Evolutionary conservation across 768 basidiomycete genomes (phyloP).

Genomic region (Obba rivulosa): DNA sequence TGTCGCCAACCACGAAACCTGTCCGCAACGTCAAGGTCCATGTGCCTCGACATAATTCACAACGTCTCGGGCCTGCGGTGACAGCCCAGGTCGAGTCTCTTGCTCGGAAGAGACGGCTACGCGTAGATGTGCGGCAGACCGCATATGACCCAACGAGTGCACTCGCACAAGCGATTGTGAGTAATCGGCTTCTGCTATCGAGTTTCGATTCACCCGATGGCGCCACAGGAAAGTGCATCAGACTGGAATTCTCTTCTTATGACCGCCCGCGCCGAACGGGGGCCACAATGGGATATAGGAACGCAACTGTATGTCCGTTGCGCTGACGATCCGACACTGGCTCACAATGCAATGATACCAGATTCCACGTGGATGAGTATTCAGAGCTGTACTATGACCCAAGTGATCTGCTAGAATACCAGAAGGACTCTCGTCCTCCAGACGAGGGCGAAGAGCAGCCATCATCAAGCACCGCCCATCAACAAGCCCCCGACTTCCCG

Average conservation of each 20-base stretch:
- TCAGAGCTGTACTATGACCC: slow-evolving; percentile 75
- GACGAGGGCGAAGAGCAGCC: slow-evolving; percentile 11
- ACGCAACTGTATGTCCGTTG: slow-evolving; percentile 66
- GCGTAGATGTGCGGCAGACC: slow-evolving; percentile 59
- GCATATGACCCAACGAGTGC: slow-evolving; percentile 44
- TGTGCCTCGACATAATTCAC: slow-evolving; percentile 73
- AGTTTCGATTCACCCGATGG: background rate
- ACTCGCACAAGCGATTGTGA: slow-evolving; percentile 60
- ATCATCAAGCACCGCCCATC: slow-evolving; percentile 3
- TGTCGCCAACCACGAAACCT: slow-evolving; percentile 55
- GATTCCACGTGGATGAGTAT: slow-evolving; percentile 71
- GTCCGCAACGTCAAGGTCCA: slow-evolving; percentile 53
- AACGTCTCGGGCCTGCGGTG: slow-evolving; percentile 62
- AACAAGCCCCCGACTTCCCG: slow-evolving; percentile 10
- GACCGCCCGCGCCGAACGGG: slow-evolving; percentile 74
- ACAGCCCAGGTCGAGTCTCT: slow-evolving; percentile 51
- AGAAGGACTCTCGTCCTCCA: slow-evolving; percentile 19
- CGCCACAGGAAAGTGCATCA: slow-evolving; percentile 61
- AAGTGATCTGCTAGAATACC: slow-evolving; percentile 38
- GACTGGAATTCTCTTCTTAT: slow-evolving; percentile 82
- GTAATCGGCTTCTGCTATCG: slow-evolving; percentile 22
- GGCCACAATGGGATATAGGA: slow-evolving; percentile 85
- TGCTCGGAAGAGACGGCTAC: slow-evolving; percentile 42
- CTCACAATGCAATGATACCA: slow-evolving; percentile 21
- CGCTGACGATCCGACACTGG: background rate